Evolutionary conservation across 495 filamentous ascomycete genomes (phyloP).

Genomic region (Chaetomium fimeti): DNA sequence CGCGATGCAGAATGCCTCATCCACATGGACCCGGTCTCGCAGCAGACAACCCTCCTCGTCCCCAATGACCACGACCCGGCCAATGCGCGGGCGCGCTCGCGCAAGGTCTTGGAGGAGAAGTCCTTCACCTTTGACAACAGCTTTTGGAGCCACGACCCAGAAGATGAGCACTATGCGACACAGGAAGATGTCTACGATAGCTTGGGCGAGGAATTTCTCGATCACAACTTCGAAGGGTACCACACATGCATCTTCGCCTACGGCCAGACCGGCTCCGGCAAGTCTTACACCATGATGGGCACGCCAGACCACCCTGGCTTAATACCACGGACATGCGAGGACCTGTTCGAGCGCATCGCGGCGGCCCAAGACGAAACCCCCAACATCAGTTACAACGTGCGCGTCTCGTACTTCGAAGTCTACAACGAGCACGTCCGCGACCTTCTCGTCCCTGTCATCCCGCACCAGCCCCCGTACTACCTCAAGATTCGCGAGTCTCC

Average conservation of each 20-base stretch:
- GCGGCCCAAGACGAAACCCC: slow-evolving; percentile 67
- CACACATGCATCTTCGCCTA: slow-evolving; percentile 99
- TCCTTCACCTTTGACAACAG: slow-evolving; percentile 94
- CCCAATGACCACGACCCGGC: slow-evolving; percentile 62
- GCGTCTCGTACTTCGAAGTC: slow-evolving; percentile 97
- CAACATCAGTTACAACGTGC: slow-evolving; percentile 92
- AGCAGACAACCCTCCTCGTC: slow-evolving; percentile 75
- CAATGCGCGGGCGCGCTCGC: slow-evolving; percentile 64
- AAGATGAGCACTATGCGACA: slow-evolving; percentile 57
- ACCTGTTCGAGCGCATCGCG: slow-evolving; percentile 93
- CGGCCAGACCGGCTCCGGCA: slow-evolving; percentile 95
- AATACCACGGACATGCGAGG: slow-evolving; percentile 95
- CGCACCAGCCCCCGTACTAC: slow-evolving; percentile 76
- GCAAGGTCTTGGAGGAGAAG: slow-evolving; percentile 83
- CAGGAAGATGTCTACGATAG: slow-evolving; percentile 95
- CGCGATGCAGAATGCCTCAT: slow-evolving; percentile 80
- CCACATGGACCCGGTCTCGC: slow-evolving; percentile 79
- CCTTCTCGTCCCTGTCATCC: slow-evolving; percentile 72
- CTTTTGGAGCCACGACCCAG: slow-evolving; percentile 85
- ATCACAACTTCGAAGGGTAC: slow-evolving; percentile 99
- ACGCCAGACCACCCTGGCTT: slow-evolving; percentile 79
- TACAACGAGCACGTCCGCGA: slow-evolving; percentile 99
- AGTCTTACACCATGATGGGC: slow-evolving; percentile 99
- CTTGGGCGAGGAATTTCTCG: slow-evolving; percentile 93
- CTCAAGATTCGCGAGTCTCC: slow-evolving; percentile 97